A percentile compares a stretch with the other conserved stretches of the same genome.
Evolutionary conservation across 2,329 filamentous ascomycete species (phyloP).

Genomic region (Coniosporium uncinatum): DNA sequence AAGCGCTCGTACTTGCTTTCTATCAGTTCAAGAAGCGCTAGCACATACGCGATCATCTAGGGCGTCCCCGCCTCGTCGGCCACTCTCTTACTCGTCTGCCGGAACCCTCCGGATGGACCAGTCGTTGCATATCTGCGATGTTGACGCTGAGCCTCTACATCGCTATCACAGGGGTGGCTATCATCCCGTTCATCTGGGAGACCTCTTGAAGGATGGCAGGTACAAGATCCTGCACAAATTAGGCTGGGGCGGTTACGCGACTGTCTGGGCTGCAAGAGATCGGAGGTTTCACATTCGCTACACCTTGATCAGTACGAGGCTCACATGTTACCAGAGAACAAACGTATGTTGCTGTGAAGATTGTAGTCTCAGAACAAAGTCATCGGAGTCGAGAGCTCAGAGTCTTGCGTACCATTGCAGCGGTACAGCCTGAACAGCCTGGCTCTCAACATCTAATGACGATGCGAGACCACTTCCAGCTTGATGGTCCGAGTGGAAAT

Average conservation of each 20-base stretch:
- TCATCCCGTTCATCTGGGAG: slow-evolving; percentile 89
- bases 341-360: slow-evolving; percentile 96
- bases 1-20: too few relatives aligned
- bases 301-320: too few relatives aligned
- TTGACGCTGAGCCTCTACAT: too few relatives aligned
- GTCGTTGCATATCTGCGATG: too few relatives aligned
- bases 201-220: slow-evolving; percentile 96
- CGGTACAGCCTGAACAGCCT: slow-evolving; percentile 91
- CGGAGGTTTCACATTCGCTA: too few relatives aligned
- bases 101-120: too few relatives aligned
- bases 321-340: slow-evolving; percentile 79
- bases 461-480: slow-evolving; percentile 93
- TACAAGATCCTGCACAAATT: slow-evolving; percentile 96
- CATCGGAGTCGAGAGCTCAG: slow-evolving; percentile 99
- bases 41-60: too few relatives aligned
- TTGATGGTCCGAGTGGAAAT: slow-evolving; percentile 92
- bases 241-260: slow-evolving; percentile 99
- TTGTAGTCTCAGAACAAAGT: slow-evolving; percentile 98
- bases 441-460: slow-evolving; percentile 95
- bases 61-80: too few relatives aligned
- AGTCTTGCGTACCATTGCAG: slow-evolving; percentile 92
- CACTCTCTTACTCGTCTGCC: too few relatives aligned
- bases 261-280: slow-evolving; percentile 82
- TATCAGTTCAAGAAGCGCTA: too few relatives aligned
- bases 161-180: slow-evolving; percentile 99